Base-by-base conservation (phyloP, 768 basidiomycete species). In the Pleurotus salmoneostramineus region DNA sequence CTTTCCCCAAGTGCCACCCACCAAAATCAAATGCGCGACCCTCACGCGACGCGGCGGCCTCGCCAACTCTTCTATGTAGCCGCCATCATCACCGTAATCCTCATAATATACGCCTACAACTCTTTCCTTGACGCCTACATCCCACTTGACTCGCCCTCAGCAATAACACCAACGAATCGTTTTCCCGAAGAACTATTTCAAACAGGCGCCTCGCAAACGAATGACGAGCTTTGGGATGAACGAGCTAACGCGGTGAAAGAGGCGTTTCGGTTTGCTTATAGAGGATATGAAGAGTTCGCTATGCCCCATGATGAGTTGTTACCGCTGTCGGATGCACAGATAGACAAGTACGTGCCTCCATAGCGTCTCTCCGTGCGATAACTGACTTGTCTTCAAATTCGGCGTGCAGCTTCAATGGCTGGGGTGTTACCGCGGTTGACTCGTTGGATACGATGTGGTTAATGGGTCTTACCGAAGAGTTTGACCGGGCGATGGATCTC, bases 391-490 rank as follows among this genome's bases (percentile, higher is more conserved):
- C 42, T 49, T 45, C 17, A 17, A 11, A n/a, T 45, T 6, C 17
- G 31, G 36, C 40, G 46, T 47, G 4, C 59, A 91, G 89, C 60
- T 88, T 91, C 68, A 91, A 91, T 65, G 88, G 87, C 5, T 93
- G 90, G 90, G 87, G 86, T 21, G 78, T 89, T 1, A 87, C 89
- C 4, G 77, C 83, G 46, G 80, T 93, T 50, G 95, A 97, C 65
- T 83, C 91, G 4, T 77, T 97, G 4, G 93, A 95, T 65, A 93
- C 92, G 0, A 86, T 97, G 79, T 74, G 89, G 37, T 74, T 98
- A 31, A 88, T 96, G 84, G 89, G 78, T 10, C 74, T 95, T 4
- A 66, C 84, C 7, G 79, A 83, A 2, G 89, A 95, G 66, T 95
- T 88, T 65, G 57, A 71, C 8, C 77, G 85, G 4, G 89, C 88